A percentile compares a stretch with the other conserved stretches of the same genome.
These are phyloP conservation scores for Dentiscutata heterogama DNA, from an alignment of 371 early-diverging fungal species.

Conservation along the genomic window DNA sequence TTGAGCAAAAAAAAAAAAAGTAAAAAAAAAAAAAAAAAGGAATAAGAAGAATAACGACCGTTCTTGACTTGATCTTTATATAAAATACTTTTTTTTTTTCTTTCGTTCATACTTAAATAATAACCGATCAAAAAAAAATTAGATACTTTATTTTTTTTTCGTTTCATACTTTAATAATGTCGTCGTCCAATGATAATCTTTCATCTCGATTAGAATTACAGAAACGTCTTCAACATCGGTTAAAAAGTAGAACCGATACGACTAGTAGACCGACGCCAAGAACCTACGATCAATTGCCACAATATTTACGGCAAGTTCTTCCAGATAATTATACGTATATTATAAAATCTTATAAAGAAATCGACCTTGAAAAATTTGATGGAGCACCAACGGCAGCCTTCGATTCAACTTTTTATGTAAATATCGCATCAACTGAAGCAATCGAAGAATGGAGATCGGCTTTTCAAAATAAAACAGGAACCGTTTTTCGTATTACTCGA, in stretches of 20 bases:
- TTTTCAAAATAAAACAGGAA: constrained; percentile 41
- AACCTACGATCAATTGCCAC: constrained; percentile 30
- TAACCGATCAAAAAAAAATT: background rate
- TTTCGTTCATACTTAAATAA: background rate
- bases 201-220: constrained; percentile 25
- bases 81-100: background rate
- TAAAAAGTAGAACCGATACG: constrained; percentile 34
- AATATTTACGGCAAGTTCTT: constrained; percentile 25
- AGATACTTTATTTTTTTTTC: background rate
- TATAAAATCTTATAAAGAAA: constrained; percentile 43
- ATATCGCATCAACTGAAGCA: constrained; percentile 32
- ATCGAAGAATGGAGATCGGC: constrained; percentile 40
- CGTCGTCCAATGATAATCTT: background rate
- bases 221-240: constrained; percentile 26
- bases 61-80: background rate
- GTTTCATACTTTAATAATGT: background rate
- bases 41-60: background rate
- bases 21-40: background rate
- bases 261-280: constrained; percentile 38
- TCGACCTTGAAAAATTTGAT: background rate
- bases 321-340: constrained; percentile 44
- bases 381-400: constrained; percentile 39
- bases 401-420: constrained; percentile 40
- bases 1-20: background rate
- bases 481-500: constrained; percentile 42